These are phyloP conservation scores for Pogostemon cablin DNA, from an alignment of 257 asterid species.

Conservation along the genomic window DNA sequence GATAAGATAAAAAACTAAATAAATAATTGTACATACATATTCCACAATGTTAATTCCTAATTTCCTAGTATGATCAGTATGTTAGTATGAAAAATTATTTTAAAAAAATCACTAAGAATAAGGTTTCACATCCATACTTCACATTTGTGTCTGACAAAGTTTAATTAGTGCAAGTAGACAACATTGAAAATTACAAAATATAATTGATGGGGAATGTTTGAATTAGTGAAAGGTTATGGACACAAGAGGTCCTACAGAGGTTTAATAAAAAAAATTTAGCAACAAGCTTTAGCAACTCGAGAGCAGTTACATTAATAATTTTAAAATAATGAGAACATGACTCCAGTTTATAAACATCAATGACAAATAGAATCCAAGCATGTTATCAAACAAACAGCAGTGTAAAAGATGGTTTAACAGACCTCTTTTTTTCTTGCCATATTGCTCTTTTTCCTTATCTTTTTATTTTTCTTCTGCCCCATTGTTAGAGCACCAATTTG, in stretches of 20 bases:
- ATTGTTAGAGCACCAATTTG: conserved; percentile 58
- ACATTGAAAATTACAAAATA: no score
- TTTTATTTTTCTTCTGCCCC: conserved; percentile 23
- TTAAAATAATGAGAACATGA: background rate
- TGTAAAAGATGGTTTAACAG: background rate
- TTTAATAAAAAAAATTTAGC: background rate
- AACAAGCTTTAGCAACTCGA: background rate
- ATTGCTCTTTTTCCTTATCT: conserved; percentile 19
- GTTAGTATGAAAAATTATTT: no score
- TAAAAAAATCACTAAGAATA: no score
- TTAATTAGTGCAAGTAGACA: no score
- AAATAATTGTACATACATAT: no score
- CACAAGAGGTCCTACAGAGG: background rate
- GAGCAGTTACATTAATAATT: background rate
- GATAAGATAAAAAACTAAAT: background rate
- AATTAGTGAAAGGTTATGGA: background rate
- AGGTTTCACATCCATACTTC: no score
- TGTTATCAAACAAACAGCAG: background rate
- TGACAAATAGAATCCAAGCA: background rate
- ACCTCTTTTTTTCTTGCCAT: conserved; percentile 24
- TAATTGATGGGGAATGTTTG: no score
- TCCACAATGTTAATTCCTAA: no score
- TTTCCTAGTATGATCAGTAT: no score
- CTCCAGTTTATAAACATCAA: conserved; percentile 14
- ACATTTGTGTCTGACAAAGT: no score